phyloP scores from a whole-genome alignment of 192 early-diverging fungal species.

The Thamnidium elegans region DNA sequence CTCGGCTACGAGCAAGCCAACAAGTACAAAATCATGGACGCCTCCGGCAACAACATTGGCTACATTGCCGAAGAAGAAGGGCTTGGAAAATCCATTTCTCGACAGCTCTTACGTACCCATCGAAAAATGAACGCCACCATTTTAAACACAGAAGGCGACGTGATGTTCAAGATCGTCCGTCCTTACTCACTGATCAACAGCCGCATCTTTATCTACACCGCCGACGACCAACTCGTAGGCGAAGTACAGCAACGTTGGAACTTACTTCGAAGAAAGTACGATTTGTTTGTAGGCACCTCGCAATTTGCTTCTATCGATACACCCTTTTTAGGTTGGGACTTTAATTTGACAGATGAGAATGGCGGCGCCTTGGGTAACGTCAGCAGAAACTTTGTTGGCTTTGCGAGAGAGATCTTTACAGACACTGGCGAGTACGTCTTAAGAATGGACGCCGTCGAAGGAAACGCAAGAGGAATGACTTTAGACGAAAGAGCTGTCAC shows the following conservation, averaged over 20 bases:
- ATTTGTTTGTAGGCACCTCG: constrained; percentile 62
- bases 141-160: constrained; percentile 66
- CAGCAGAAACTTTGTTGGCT: constrained; percentile 78
- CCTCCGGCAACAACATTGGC: constrained; percentile 62
- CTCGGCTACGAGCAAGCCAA: constrained; percentile 86
- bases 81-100: constrained; percentile 55
- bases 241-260: constrained; percentile 89
- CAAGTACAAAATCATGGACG: constrained; percentile 75
- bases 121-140: constrained; percentile 74
- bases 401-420: constrained; percentile 81
- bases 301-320: constrained; percentile 75
- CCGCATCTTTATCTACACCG: constrained; percentile 62
- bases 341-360: constrained; percentile 60
- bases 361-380: constrained; percentile 57
- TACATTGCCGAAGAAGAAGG: constrained; percentile 76
- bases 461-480: constrained; percentile 49
- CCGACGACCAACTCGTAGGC: constrained; percentile 64
- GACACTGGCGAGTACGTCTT: constrained; percentile 84
- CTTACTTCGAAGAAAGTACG: constrained; percentile 73
- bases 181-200: constrained; percentile 82
- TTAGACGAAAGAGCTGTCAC: constrained; percentile 80
- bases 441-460: constrained; percentile 63
- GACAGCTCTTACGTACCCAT: constrained; percentile 74
- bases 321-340: constrained; percentile 77
- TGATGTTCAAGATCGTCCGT: constrained; percentile 62